Percentiles rank a stretch among this genome's conserved stretches.
Conservation (phyloP, 345 rosid genomes). For the Ceriops decandra region DNA sequence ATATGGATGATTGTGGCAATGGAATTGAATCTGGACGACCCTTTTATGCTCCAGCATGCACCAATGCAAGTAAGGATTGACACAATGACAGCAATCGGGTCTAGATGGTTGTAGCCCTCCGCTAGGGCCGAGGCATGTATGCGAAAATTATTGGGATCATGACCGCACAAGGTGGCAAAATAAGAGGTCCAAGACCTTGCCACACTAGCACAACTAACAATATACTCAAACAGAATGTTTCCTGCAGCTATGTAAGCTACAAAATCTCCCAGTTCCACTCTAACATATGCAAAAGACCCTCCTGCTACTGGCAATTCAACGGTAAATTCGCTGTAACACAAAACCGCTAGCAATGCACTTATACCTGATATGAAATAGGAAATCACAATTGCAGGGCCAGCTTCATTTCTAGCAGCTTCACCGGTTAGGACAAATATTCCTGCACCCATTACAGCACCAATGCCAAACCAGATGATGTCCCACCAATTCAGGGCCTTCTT, state of each 20-base stretch:
- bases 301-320: conserved; percentile 58
- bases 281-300: conserved; percentile 51
- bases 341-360: conserved; percentile 45
- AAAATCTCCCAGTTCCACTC: conserved; percentile 30
- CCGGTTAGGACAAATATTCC: conserved; percentile 67
- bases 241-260: conserved; percentile 27
- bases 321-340: conserved; percentile 55
- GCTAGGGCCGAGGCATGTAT: conserved; percentile 14
- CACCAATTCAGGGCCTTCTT: conserved; percentile 59
- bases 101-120: conserved; percentile 14
- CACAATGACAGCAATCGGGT: conserved; percentile 17
- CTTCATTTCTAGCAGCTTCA: conserved; percentile 42
- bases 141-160: conserved; percentile 17
- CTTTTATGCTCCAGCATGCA: conserved; percentile 24
- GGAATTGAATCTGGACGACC: conserved; percentile 23
- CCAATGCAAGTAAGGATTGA: conserved; percentile 14
- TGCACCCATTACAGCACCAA: conserved; percentile 59
- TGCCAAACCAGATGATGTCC: conserved; percentile 66
- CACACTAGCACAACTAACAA: conserved; percentile 21
- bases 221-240: conserved; percentile 24
- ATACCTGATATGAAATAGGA: conserved; percentile 50
- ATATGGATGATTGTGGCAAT: conserved; percentile 17
- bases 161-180: conserved; percentile 23
- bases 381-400: conserved; percentile 53
- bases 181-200: conserved; percentile 30